Percentiles rank a stretch among this genome's conserved stretches.
Evolutionary conservation across 2,329 filamentous ascomycete species (phyloP).

Genomic region (Penicillium brasilianum): DNA sequence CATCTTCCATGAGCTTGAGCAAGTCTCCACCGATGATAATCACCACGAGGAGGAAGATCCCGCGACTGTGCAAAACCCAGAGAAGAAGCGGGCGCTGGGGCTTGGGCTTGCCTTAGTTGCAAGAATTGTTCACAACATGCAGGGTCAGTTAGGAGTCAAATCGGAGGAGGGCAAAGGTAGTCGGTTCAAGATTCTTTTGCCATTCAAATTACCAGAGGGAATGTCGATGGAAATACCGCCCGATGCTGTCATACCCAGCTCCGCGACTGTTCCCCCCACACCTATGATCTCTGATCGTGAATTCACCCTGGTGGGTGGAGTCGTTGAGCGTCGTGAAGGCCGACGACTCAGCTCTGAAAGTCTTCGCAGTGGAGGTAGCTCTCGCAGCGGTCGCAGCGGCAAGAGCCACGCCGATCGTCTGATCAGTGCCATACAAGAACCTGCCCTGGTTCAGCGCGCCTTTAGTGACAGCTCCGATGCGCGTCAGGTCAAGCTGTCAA

Average conservation of each 20-base stretch:
- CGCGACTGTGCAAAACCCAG: slow-evolving; percentile 24
- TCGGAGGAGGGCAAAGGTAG: slow-evolving; percentile 84
- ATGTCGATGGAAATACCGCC: background rate
- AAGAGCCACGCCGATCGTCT: slow-evolving; percentile 49
- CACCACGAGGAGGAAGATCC: slow-evolving; percentile 43
- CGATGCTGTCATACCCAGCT: background rate
- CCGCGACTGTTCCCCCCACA: slow-evolving; percentile 33
- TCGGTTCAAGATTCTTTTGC: slow-evolving; percentile 78
- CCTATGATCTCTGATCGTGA: slow-evolving; percentile 41
- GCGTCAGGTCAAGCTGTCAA: slow-evolving; percentile 7
- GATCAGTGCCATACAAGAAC: slow-evolving; percentile 50
- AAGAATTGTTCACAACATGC: slow-evolving; percentile 85
- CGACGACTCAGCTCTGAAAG: slow-evolving; percentile 34
- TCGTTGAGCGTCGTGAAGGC: slow-evolving; percentile 18
- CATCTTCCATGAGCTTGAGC: slow-evolving; percentile 65
- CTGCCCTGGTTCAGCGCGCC: slow-evolving; percentile 28
- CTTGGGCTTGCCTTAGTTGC: slow-evolving; percentile 88
- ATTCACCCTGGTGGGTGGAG: slow-evolving; percentile 44
- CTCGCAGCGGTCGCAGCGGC: slow-evolving; percentile 41
- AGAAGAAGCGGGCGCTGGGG: slow-evolving; percentile 63
- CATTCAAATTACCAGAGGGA: slow-evolving; percentile 66
- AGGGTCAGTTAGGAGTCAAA: slow-evolving; percentile 81
- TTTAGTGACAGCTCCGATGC: slow-evolving; percentile 21
- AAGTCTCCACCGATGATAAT: slow-evolving; percentile 65
- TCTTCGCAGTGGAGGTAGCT: slow-evolving; percentile 40